These are phyloP conservation scores for Tubosaeta sp. DNA, from an alignment of 768 basidiomycete species.

Conservation along the genomic window DNA sequence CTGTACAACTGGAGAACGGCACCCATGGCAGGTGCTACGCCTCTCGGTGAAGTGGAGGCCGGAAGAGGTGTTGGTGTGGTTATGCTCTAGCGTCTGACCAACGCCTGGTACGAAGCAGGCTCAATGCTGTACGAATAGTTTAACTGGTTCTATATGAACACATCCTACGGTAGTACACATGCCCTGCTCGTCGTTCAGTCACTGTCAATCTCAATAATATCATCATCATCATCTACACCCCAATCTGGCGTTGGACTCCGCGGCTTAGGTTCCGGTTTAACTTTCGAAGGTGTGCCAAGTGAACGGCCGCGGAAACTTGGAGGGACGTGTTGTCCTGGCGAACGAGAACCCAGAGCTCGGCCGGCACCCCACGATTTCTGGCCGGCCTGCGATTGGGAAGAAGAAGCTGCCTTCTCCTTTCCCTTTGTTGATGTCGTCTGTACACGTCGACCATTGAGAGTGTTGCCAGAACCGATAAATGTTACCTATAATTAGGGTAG, in stretches of 20 bases:
- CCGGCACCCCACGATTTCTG: slow-evolving; percentile 44
- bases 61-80: slow-evolving; percentile 88
- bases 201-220: slow-evolving; percentile 81
- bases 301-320: slow-evolving; percentile 33
- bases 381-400: slow-evolving; percentile 26
- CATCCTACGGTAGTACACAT: slow-evolving; percentile 3
- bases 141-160: slow-evolving; percentile 3
- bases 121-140: background rate
- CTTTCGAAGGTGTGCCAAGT: slow-evolving; percentile 44
- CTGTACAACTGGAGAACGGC: slow-evolving; percentile 93
- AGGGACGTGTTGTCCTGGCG: slow-evolving; percentile 26
- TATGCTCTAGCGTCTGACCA: slow-evolving; percentile 61
- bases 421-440: slow-evolving; percentile 42
- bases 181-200: slow-evolving; percentile 41
- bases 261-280: slow-evolving; percentile 36
- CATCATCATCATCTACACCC: slow-evolving; percentile 74
- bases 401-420: slow-evolving; percentile 46
- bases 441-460: slow-evolving; percentile 52
- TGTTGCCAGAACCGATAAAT: slow-evolving; percentile 67
- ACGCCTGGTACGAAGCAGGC: too few species aligned
- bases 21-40: slow-evolving; percentile 65
- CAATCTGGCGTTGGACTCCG: slow-evolving; percentile 75
- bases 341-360: slow-evolving; percentile 44
- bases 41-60: slow-evolving; percentile 46
- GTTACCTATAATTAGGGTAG: slow-evolving; percentile 29